Evolutionary conservation across 1,139 yeast species (phyloP), one percentile per base, ranked within the genome.

Genomic region (Kodamaea arcana): DNA sequence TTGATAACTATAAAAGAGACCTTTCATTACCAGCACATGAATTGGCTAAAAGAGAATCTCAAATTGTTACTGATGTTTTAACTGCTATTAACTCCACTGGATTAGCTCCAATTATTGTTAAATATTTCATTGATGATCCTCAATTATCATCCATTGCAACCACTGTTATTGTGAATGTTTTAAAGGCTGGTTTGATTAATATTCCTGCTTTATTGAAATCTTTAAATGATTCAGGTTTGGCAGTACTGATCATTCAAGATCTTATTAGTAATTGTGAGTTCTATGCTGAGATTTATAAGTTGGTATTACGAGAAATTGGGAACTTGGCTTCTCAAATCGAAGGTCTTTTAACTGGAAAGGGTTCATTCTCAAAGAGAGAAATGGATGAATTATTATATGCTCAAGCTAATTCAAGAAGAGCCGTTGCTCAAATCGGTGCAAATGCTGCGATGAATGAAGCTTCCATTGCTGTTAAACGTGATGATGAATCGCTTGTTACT

Each of bases 211-310:
- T 69, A 49, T 56, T 68, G 46, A 63, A 56, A 37, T 62, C 72
- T 21, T 61, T 69, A 49, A 62, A 62, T 44, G 67, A 68, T 38
- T 67, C 74, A 27, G 73, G 73, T 31, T 62, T 69, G 46, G 70
- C 71, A 30, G 65, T 56, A 31, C 53, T 48, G 22, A 68, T 68
- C 36, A 62, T 69, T 38, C 46, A 61, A 36, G 57, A 56, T 45
- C 54, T 69, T 47, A 64, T 69, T 45, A 45, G 41, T 40, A 65
- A 69, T 50, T 69, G 75, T 61, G 43, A 54, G 16, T 64, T 68
- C 53, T 69, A 69, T 46, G 58, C 65, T 31, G 60, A 61, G 39
- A 65, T 69, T 42, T 69, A 61, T 52, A 54, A 61, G 40, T 45
- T 67, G 38, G 72, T 69, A 17, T 51, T 54, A 34, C 34, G 46